phyloP scores from a whole-genome alignment of 345 rosid species.

The Euclidium syriacum region DNA sequence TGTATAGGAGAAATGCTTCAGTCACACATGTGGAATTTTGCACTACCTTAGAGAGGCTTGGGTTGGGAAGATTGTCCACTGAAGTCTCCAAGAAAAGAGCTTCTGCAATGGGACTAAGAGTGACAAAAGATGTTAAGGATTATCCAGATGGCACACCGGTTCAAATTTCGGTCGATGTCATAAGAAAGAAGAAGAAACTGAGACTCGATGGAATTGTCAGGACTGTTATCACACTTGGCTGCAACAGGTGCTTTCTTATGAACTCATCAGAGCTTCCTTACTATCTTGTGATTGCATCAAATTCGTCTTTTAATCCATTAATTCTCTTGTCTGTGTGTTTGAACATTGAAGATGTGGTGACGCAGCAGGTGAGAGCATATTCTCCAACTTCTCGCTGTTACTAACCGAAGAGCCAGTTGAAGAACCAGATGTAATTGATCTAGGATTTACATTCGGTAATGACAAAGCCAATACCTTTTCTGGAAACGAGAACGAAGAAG shows the following conservation, averaged over 20 bases:
- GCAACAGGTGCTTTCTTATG: slow-evolving; percentile 60
- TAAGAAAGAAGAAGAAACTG: slow-evolving; percentile 62
- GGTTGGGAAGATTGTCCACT: slow-evolving; percentile 62
- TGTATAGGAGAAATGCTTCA: slow-evolving; percentile 68
- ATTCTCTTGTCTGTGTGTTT: neutral
- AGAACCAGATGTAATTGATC: slow-evolving; percentile 59
- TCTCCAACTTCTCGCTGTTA: slow-evolving; percentile 68
- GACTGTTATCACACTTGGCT: slow-evolving; percentile 70
- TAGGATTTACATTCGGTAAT: slow-evolving; percentile 42
- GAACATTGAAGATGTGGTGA: slow-evolving; percentile 75
- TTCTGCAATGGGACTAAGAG: slow-evolving; percentile 74
- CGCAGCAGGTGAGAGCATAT: slow-evolving; percentile 63
- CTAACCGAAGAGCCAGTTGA: slow-evolving; percentile 64
- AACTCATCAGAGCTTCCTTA: neutral
- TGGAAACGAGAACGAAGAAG: slow-evolving; percentile 12
- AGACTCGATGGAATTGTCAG: slow-evolving; percentile 90
- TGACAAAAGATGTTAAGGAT: slow-evolving; percentile 86
- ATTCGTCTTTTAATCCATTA: neutral
- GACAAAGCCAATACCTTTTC: slow-evolving; percentile 28
- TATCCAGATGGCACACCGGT: slow-evolving; percentile 87
- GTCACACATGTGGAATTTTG: slow-evolving; percentile 74
- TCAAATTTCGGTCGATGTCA: slow-evolving; percentile 77
- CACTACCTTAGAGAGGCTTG: slow-evolving; percentile 93
- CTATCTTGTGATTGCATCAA: neutral
- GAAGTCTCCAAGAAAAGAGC: slow-evolving; percentile 68